Evolutionary conservation across 352 stramenopile genomes (phyloP), one percentile per base, ranked within the genome.

Genomic region (Peronosclerospora sorghi): DNA sequence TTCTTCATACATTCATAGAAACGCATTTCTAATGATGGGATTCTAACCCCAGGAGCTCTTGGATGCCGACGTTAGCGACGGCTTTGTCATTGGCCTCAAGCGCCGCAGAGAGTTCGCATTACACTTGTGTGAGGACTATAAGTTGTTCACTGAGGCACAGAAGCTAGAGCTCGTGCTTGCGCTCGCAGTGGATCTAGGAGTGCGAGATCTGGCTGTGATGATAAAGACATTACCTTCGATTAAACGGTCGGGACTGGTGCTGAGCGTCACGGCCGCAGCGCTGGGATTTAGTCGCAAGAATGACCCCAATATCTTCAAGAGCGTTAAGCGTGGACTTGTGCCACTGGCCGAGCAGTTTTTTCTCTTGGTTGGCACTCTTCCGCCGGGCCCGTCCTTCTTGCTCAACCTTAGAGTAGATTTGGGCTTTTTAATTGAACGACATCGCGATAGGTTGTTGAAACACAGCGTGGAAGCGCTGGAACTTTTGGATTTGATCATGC

Each of bases 31-130:
- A 9, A 13, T 34, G 28, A 15, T 2, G 13, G 15, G 9, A 4
- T 34, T n/a, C 8, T 10, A 34, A 4, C 9, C 0, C 1, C 28
- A 83, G 71, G 57, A 65, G 36, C 68, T 86, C 8, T 43, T 88
- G 24, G 71, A 78, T 32, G 68, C 61, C 5, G 73, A 88, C 13
- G 67, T 73, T 32, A 78, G 69, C 44, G 73, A 79, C n/a, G 79
- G 79, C 29, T 92, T 92, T 35, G 79, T 92, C 20, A 85, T 87
- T 35, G 71, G 73, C 2, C 62, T 89, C 39, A 92, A 92, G 59
- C 68, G 67, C 13, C 73, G 73, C 2, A 67, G 74, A 47, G 79
- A 89, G 47, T 86, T 92, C 34, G 79, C 76, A 27, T 51, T 75
- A 41, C 68, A 78, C 54, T 56, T 88, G 29, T 88, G 76, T 29